Conservation (phyloP, 192 early-diverging fungal species). For the Mortierella hygrophila region DNA sequence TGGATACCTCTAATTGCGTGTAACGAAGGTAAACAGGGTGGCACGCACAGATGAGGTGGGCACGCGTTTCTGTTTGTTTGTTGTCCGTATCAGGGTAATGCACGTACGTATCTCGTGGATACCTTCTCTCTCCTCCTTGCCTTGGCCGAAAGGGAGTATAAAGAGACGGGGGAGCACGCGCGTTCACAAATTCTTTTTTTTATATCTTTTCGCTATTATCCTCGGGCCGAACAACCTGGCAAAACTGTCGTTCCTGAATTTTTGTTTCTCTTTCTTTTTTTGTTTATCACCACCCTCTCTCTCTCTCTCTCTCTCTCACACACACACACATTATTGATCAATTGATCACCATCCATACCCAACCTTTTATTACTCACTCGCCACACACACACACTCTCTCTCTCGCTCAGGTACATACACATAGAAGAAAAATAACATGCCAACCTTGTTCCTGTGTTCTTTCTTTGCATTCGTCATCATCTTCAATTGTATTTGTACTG, state of each 20-base stretch:
- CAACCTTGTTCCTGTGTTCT: neutral
- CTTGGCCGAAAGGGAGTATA: neutral
- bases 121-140: neutral
- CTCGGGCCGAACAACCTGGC: constrained; percentile 3
- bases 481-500: neutral
- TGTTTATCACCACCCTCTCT: neutral
- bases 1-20: too few species aligned
- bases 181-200: neutral
- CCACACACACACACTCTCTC: neutral
- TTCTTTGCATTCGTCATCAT: neutral
- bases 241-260: constrained; percentile 14
- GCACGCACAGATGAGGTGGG: too few species aligned
- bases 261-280: neutral
- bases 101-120: too few species aligned
- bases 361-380: too few species aligned
- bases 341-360: neutral
- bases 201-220: neutral
- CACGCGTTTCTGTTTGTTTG: too few species aligned
- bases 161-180: neutral
- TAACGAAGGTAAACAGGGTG: too few species aligned
- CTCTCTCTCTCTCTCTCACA: neutral
- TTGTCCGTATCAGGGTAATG: too few species aligned
- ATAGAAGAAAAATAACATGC: neutral
- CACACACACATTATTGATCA: neutral
- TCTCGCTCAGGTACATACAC: neutral